Conservation (phyloP, 495 filamentous ascomycete species). For the Zalerion maritima region DNA sequence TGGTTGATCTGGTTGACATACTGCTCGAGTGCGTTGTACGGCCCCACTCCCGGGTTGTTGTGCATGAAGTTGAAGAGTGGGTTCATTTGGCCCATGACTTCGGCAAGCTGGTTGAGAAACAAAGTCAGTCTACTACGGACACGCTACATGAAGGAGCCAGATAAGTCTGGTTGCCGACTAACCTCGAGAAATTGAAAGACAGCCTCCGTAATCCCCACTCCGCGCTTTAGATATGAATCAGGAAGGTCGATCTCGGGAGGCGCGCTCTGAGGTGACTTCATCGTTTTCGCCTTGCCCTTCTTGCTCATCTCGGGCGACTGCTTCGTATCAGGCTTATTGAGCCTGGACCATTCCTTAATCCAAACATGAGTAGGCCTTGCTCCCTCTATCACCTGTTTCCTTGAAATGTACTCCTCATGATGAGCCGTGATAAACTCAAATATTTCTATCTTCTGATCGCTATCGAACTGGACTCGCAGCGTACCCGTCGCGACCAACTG, state of each 20-base stretch:
- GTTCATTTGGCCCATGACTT: conserved; percentile 63
- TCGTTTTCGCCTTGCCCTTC: conserved; percentile 38
- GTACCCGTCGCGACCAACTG: conserved; percentile 51
- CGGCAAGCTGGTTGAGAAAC: conserved; percentile 38
- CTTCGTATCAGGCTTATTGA: conserved; percentile 43
- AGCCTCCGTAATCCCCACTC: conserved; percentile 42
- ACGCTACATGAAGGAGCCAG: neutral
- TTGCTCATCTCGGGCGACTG: conserved; percentile 63
- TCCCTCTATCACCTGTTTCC: conserved; percentile 37
- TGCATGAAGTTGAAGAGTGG: conserved; percentile 49
- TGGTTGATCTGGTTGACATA: conserved; percentile 34
- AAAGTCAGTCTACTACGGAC: neutral
- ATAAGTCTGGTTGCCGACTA: conserved; percentile 8
- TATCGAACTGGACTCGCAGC: conserved; percentile 51
- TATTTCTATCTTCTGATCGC: conserved; percentile 54
- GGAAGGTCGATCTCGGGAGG: conserved; percentile 46
- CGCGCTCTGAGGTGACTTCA: conserved; percentile 33
- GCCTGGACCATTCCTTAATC: conserved; percentile 38
- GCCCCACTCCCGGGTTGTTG: conserved; percentile 38
- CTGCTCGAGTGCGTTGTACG: conserved; percentile 46
- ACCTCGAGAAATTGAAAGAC: conserved; percentile 62
- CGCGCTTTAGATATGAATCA: conserved; percentile 43
- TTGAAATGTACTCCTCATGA: conserved; percentile 56
- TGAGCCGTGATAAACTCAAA: conserved; percentile 49
- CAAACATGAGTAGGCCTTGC: conserved; percentile 38